A percentile compares a stretch with the other conserved stretches of the same genome.
Conservation (phyloP, 768 basidiomycete species). For the Rhizopogon roseolus region DNA sequence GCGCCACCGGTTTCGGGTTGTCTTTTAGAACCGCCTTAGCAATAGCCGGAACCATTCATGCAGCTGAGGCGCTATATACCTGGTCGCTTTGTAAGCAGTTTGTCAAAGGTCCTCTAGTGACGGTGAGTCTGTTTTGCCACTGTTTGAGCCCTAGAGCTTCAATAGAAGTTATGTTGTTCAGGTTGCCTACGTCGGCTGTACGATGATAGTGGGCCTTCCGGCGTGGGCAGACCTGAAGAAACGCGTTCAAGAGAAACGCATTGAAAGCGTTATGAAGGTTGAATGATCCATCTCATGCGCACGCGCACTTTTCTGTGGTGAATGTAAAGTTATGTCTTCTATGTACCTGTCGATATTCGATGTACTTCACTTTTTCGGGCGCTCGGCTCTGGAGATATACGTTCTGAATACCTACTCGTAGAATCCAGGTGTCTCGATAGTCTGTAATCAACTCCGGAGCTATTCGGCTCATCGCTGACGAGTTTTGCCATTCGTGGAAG, state of each 20-base stretch:
- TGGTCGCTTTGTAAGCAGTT: constrained; percentile 25
- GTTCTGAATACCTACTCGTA: too few species aligned
- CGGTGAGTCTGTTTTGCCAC: constrained; percentile 9
- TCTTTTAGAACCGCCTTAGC: constrained; percentile 8
- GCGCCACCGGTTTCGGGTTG: constrained; percentile 13
- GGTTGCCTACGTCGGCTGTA: constrained; percentile 48
- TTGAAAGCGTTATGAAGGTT: constrained; percentile 78
- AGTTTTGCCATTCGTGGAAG: too few species aligned
- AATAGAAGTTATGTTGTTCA: constrained; percentile 17
- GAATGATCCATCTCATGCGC: constrained; percentile 29
- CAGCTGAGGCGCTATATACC: constrained; percentile 22
- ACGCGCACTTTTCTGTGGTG: not conserved
- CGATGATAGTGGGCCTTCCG: constrained; percentile 51
- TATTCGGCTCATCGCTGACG: too few species aligned
- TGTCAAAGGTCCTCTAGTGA: constrained; percentile 13
- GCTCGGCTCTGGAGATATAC: too few species aligned
- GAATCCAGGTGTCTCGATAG: too few species aligned
- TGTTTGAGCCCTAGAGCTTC: not conserved
- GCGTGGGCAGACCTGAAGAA: constrained; percentile 49
- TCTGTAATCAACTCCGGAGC: too few species aligned
- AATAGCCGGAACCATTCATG: constrained; percentile 8
- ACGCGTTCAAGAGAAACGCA: constrained; percentile 62
- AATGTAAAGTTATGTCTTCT: not conserved
- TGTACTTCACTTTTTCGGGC: too few species aligned
- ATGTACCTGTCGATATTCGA: too few species aligned